Conservation (phyloP, 2,329 filamentous ascomycete species). For the Diplodia corticola region DNA sequence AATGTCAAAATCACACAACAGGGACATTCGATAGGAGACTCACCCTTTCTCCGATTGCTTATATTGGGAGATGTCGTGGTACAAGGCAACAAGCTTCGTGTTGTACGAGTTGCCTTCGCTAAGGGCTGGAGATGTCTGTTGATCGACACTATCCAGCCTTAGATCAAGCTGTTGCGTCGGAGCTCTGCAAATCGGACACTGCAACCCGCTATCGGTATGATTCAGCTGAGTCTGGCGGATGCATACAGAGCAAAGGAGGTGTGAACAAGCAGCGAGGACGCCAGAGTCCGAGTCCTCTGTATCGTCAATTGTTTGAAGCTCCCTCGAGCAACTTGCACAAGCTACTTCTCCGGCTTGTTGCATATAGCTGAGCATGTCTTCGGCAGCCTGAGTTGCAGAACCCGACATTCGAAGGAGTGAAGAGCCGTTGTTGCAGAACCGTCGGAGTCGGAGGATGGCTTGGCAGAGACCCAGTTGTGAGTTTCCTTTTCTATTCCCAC, state of each 20-base stretch:
- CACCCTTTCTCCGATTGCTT: background rate
- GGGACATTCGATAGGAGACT: background rate
- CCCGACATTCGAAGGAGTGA: background rate
- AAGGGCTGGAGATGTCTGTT: background rate
- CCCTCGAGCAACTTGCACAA: background rate
- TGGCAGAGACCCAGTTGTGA: slow-evolving; percentile 17
- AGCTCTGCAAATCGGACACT: background rate
- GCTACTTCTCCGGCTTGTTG: background rate
- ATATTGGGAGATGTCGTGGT: background rate
- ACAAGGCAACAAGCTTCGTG: background rate
- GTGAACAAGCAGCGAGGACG: background rate
- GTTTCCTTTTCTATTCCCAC: slow-evolving; percentile 10
- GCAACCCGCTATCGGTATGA: background rate
- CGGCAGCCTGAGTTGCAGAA: background rate
- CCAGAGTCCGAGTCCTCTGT: background rate
- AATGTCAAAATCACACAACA: background rate
- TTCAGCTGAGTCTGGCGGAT: background rate
- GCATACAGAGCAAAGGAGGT: background rate
- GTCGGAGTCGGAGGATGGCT: slow-evolving; percentile 25
- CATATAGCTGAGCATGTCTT: background rate
- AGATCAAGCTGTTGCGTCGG: background rate
- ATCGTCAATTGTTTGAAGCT: background rate
- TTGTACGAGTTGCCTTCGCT: background rate
- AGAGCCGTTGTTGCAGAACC: slow-evolving; percentile 28
- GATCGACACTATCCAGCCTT: background rate